These are phyloP conservation scores for Coemansia sp. DNA, from an alignment of 192 early-diverging fungal genomes.

Conservation along the genomic window DNA sequence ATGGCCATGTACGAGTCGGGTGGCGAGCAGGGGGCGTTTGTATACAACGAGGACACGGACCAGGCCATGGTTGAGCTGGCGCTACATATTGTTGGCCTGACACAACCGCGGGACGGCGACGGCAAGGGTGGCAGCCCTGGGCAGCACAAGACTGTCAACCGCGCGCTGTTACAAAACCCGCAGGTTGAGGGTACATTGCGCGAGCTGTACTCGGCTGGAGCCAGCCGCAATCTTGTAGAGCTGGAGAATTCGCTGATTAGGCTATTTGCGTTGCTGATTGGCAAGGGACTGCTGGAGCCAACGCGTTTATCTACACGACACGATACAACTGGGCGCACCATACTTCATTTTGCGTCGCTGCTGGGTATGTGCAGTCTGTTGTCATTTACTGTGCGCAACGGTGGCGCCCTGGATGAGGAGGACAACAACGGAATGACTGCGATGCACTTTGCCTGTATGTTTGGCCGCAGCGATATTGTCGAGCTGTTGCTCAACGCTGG, in stretches of 20 bases:
- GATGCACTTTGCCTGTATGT: constrained; percentile 67
- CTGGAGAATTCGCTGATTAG: constrained; percentile 36
- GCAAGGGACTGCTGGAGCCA: constrained; percentile 22
- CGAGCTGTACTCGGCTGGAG: constrained; percentile 16
- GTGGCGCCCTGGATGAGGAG: constrained; percentile 50
- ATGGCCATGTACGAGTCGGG: constrained; percentile 38
- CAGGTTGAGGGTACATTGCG: constrained; percentile 23
- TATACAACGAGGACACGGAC: constrained; percentile 72
- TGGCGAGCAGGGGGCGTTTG: constrained; percentile 33
- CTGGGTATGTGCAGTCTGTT: constrained; percentile 59
- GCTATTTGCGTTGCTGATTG: constrained; percentile 20
- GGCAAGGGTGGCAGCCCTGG: constrained; percentile 62
- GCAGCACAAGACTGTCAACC: constrained; percentile 3
- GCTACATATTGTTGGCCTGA: constrained; percentile 82
- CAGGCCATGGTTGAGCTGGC: constrained; percentile 88
- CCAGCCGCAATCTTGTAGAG: constrained; percentile 29
- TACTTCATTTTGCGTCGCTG: constrained; percentile 66
- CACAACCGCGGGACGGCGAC: constrained; percentile 66
- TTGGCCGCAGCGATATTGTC: constrained; percentile 52
- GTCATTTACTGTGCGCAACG: constrained; percentile 44
- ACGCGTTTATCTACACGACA: constrained; percentile 22
- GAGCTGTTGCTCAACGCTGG: constrained; percentile 61
- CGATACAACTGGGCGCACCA: constrained; percentile 54
- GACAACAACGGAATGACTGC: constrained; percentile 71
- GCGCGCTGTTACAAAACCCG: constrained; percentile 9